A percentile compares a stretch with the other conserved stretches of the same genome.
Conservation (phyloP, 164 flowering plant genomes). For the Vitis riparia region DNA sequence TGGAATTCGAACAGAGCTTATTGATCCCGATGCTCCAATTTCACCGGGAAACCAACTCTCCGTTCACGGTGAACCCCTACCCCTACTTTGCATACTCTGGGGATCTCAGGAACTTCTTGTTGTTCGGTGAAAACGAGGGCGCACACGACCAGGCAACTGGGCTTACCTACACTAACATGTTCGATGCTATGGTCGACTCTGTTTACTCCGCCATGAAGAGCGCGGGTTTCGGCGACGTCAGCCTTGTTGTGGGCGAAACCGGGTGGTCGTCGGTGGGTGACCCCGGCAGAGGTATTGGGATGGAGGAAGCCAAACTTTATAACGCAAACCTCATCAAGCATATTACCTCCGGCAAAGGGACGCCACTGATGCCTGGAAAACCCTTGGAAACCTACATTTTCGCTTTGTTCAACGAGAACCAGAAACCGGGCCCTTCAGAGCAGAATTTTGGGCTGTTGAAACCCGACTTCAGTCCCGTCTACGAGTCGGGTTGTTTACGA, state of each 20-base stretch:
- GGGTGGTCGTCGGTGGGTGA: conserved; percentile 89
- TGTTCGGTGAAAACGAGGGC: conserved; percentile 41
- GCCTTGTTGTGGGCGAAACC: conserved; percentile 73
- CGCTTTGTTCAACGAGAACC: conserved; percentile 73
- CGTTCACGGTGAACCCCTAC: conserved; percentile 54
- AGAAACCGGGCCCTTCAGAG: conserved; percentile 60
- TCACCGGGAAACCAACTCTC: conserved; percentile 33
- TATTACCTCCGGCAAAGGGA: conserved; percentile 63
- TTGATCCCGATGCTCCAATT: conserved; percentile 42
- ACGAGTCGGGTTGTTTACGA: conserved; percentile 61
- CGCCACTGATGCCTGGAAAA: conserved; percentile 79
- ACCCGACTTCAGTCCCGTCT: conserved; percentile 69
- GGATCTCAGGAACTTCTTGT: conserved; percentile 33
- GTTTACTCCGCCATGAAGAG: conserved; percentile 60
- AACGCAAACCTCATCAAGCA: conserved; percentile 57
- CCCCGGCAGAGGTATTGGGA: conserved; percentile 37
- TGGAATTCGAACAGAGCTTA: conserved; percentile 31
- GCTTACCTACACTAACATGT: conserved; percentile 44
- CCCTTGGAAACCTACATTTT: conserved; percentile 73
- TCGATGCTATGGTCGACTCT: conserved; percentile 46
- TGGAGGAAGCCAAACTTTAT: conserved; percentile 52
- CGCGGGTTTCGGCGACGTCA: conserved; percentile 72
- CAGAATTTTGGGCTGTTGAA: conserved; percentile 73
- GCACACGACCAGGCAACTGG: conserved; percentile 30
- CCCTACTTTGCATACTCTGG: conserved; percentile 40